Conservation (phyloP, 768 basidiomycete genomes). For the Amanita pseudoporphyria region DNA sequence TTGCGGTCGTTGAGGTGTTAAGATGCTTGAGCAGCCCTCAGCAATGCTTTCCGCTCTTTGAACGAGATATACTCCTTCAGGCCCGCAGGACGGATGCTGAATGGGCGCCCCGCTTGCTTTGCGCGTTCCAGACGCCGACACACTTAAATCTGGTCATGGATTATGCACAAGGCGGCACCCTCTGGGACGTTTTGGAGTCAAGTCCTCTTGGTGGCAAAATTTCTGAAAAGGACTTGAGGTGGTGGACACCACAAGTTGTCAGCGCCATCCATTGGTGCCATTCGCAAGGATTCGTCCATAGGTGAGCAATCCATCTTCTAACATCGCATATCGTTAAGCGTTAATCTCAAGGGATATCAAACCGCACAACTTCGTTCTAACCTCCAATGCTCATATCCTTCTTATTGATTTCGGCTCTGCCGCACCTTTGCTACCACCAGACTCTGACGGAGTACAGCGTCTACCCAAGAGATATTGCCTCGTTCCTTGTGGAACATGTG, state of each 20-base stretch:
- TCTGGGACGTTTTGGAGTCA: constrained; percentile 84
- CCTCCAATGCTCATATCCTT: constrained; percentile 51
- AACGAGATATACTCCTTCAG: constrained; percentile 69
- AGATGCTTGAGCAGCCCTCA: constrained; percentile 19
- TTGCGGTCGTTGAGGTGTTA: background rate
- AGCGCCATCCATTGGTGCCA: constrained; percentile 91
- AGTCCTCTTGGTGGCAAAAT: constrained; percentile 55
- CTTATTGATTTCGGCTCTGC: constrained; percentile 95
- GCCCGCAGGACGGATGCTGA: constrained; percentile 40
- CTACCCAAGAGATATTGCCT: constrained; percentile 60
- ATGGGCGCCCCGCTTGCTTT: constrained; percentile 78
- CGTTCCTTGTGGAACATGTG: constrained; percentile 86
- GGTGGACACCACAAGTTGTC: constrained; percentile 84
- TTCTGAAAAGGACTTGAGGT: constrained; percentile 56
- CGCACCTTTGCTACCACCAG: constrained; percentile 56
- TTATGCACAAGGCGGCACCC: constrained; percentile 76
- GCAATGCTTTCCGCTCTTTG: constrained; percentile 82
- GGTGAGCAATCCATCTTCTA: constrained; percentile 35
- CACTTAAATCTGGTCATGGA: constrained; percentile 77
- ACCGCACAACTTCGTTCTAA: constrained; percentile 90
- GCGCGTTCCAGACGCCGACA: constrained; percentile 72
- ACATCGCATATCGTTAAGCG: background rate
- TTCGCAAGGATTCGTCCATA: constrained; percentile 77
- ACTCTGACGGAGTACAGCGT: constrained; percentile 44
- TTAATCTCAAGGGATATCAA: constrained; percentile 70